These are phyloP conservation scores for Vanilla planifolia DNA, from an alignment of 106 monocot genomes.

Conservation along the genomic window DNA sequence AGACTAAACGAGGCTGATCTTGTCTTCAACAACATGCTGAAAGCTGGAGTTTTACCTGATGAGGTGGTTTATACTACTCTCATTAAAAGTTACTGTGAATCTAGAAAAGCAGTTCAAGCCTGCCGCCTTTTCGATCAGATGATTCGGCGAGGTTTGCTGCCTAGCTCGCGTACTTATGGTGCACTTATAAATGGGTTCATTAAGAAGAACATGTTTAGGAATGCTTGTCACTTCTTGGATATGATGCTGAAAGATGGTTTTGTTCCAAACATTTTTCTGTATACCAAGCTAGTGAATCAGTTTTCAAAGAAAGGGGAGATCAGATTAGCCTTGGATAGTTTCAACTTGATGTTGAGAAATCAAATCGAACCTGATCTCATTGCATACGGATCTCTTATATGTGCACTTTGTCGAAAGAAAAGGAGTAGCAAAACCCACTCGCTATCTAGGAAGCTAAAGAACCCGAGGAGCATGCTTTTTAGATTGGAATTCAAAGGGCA, in stretches of 20 bases:
- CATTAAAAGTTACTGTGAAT: conserved; percentile 9
- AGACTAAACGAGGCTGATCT: conserved; percentile 10
- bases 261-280: conserved; percentile 13
- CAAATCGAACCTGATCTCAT: conserved; percentile 41
- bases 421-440: background rate
- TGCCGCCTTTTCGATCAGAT: conserved; percentile 14
- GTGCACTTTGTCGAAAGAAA: conserved; percentile 30
- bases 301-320: conserved; percentile 34
- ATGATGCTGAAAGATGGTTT: conserved; percentile 17
- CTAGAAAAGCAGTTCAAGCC: conserved; percentile 5
- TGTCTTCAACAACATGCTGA: conserved; percentile 8
- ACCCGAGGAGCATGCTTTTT: conserved; percentile 22
- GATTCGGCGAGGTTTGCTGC: conserved; percentile 1
- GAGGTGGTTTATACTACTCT: conserved; percentile 17
- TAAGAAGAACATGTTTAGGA: conserved; percentile 9
- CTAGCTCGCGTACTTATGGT: conserved; percentile 10
- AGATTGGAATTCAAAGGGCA: conserved; percentile 19
- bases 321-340: conserved; percentile 23
- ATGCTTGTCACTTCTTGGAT: conserved; percentile 6
- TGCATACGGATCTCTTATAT: conserved; percentile 31
- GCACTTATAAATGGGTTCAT: conserved; percentile 19
- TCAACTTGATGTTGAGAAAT: conserved; percentile 30
- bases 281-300: conserved; percentile 16
- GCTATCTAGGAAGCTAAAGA: conserved; percentile 15
- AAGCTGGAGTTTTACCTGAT: conserved; percentile 10